Evolutionary conservation across 495 filamentous ascomycete species (phyloP).

Genomic region (Trichoderma erinaceum): DNA sequence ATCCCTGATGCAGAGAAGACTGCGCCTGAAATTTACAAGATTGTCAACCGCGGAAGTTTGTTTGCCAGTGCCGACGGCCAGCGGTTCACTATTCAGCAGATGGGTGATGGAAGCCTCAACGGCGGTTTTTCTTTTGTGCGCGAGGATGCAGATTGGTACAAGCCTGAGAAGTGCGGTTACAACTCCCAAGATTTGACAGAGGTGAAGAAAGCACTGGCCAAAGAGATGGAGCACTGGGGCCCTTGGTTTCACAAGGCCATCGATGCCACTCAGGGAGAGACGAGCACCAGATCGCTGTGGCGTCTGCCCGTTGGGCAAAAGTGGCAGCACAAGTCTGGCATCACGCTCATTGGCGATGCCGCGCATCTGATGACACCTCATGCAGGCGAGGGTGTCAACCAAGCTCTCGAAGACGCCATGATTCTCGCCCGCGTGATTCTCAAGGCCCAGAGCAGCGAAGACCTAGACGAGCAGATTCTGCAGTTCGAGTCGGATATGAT

Average conservation of each 20-base stretch:
- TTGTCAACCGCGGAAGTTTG: slow-evolving; percentile 42
- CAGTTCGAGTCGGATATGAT: slow-evolving; percentile 33
- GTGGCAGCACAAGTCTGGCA: slow-evolving; percentile 42
- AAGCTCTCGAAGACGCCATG: slow-evolving; percentile 50
- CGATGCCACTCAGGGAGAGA: slow-evolving; percentile 21
- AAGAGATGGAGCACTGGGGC: slow-evolving; percentile 27
- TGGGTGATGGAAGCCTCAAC: slow-evolving; percentile 40
- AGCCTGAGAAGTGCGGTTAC: slow-evolving; percentile 29
- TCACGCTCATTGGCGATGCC: slow-evolving; percentile 57
- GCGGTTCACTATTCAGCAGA: slow-evolving; percentile 38
- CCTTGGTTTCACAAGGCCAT: slow-evolving; percentile 26
- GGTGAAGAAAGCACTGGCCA: slow-evolving; percentile 24
- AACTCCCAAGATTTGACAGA: slow-evolving; percentile 24
- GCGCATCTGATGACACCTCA: slow-evolving; percentile 59
- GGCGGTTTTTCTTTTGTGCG: slow-evolving; percentile 26
- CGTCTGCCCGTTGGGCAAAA: slow-evolving; percentile 45
- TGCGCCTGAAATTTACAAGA: slow-evolving; percentile 32
- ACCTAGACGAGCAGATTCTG: slow-evolving; percentile 27
- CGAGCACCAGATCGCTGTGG: slow-evolving; percentile 36
- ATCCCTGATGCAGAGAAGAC: slow-evolving; percentile 34
- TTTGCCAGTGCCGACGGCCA: slow-evolving; percentile 37
- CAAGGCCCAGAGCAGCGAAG: slow-evolving; percentile 19
- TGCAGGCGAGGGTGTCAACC: slow-evolving; percentile 56
- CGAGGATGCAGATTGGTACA: slow-evolving; percentile 33
- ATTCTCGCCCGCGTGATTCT: slow-evolving; percentile 39